Percentiles rank a stretch among this genome's conserved stretches.
Conservation (phyloP, 768 basidiomycete species). For the Suillus occidentalis region DNA sequence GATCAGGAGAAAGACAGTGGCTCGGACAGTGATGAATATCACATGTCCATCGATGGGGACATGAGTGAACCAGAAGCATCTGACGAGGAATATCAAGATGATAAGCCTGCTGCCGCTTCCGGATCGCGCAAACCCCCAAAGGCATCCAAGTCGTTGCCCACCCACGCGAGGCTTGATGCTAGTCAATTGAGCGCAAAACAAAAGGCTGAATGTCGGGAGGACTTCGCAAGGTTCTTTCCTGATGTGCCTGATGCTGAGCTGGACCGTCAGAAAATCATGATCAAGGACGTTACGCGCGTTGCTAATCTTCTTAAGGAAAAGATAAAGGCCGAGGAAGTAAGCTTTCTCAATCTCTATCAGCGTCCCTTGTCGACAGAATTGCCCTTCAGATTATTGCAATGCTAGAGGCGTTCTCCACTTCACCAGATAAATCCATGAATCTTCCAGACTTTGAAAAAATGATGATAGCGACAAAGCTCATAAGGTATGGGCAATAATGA, state of each 20-base stretch:
- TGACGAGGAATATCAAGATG: slow-evolving; percentile 32
- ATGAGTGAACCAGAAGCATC: slow-evolving; percentile 26
- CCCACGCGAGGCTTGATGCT: slow-evolving; percentile 4
- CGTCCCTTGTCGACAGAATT: slow-evolving; percentile 7
- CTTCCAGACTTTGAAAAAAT: slow-evolving; percentile 73
- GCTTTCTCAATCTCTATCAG: slow-evolving; percentile 14
- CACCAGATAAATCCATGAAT: slow-evolving; percentile 65
- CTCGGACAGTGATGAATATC: slow-evolving; percentile 32
- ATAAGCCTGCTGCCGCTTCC: slow-evolving; percentile 1
- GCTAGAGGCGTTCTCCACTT: slow-evolving; percentile 73
- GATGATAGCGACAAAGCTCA: slow-evolving; percentile 63
- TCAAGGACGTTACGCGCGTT: slow-evolving; percentile 64
- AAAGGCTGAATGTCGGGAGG: slow-evolving; percentile 49
- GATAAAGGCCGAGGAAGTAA: slow-evolving; percentile 72
- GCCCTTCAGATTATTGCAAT: slow-evolving; percentile 70
- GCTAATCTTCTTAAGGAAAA: slow-evolving; percentile 68
- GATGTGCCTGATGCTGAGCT: slow-evolving; percentile 46
- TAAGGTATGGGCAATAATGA: slow-evolving; percentile 13
- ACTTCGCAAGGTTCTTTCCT: slow-evolving; percentile 78
- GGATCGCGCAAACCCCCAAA: slow-evolving; percentile 7
- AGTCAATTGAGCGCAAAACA: slow-evolving; percentile 51
- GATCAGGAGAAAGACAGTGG: slow-evolving; percentile 24
- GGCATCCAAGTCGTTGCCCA: not conserved
- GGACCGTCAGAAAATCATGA: slow-evolving; percentile 53
- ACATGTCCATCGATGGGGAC: slow-evolving; percentile 23